phyloP scores from a whole-genome alignment of 2,329 filamentous ascomycete genomes.

The Diaporthe citriasiana region DNA sequence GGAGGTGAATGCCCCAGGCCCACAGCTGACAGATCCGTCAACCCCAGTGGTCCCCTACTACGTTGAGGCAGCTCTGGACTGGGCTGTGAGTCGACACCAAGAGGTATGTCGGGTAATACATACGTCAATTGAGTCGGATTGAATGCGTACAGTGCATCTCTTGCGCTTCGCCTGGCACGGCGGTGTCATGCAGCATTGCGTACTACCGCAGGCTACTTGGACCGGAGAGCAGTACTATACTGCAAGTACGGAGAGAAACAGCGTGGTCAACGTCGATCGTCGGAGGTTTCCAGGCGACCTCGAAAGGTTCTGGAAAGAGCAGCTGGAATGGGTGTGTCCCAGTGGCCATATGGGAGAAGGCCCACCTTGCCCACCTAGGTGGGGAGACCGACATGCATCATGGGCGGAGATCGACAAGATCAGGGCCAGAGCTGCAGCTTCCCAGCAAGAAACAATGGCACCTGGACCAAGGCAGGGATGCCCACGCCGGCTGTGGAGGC shows the following conservation, averaged over 20 bases:
- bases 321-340: slow-evolving; percentile 24
- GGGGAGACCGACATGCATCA: slow-evolving; percentile 21
- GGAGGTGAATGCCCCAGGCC: not conserved
- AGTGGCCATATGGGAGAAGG: slow-evolving; percentile 22
- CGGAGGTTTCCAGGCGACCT: slow-evolving; percentile 15
- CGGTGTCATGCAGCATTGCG: not conserved
- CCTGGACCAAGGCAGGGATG: slow-evolving; percentile 30
- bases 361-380: slow-evolving; percentile 1
- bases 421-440: slow-evolving; percentile 31
- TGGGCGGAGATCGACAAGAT: slow-evolving; percentile 26
- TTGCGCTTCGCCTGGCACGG: not conserved
- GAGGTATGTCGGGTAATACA: not conserved
- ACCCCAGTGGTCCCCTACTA: not conserved
- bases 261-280: slow-evolving; percentile 4
- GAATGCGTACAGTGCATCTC: not conserved
- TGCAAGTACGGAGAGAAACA: not conserved
- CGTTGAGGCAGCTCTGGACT: not conserved
- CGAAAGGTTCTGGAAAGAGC: slow-evolving; percentile 30
- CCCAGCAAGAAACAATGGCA: slow-evolving; percentile 29
- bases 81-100: not conserved
- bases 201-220: not conserved
- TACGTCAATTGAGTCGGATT: not conserved
- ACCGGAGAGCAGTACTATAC: not conserved
- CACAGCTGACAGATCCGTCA: slow-evolving; percentile 15
- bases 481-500: slow-evolving; percentile 28